Evolutionary conservation across 2,329 filamentous ascomycete genomes (phyloP), one percentile per base, ranked within the genome.

Genomic region (Botrytis medusae): DNA sequence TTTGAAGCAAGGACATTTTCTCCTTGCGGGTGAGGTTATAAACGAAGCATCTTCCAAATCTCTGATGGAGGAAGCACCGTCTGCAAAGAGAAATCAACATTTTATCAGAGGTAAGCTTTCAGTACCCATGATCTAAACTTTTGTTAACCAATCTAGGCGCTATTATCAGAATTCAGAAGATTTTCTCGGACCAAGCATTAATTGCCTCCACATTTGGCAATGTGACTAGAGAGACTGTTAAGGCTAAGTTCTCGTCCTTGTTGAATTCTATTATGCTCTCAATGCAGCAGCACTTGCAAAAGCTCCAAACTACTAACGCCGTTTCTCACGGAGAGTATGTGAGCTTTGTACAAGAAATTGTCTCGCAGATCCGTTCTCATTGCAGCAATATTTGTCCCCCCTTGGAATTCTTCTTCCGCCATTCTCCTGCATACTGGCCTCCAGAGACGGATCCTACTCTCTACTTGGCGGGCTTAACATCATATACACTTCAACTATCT

Each of bases 391-490:
- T 81, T 29, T 74, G 74, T 59, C 74, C 73, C n/a, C 62, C 78
- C 18, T 73, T 75, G 32, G 75, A 77, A 40, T 81, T 79, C 72
- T 81, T 80, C 68, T 69, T 78, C 22, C 72, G 74, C 20, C 65
- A 74, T 10, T 81, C 79, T 1, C 32, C 54, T 20, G 63, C 76
- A 46, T 81, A 80, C 57, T 80, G 79, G 79, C 78, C 79, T 14
- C 73, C 76, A 46, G 74, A 79, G 34, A 73, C 71, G 5, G 79
- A 81, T 74, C 79, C 79, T 40, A 76, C 74, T 40, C 74, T 79
- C 25, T 79, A 77, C 57, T 75, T 74, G n/a, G 76, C 79, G 37
- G 79, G 78, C 16, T 72, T 81, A 12, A 74, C 76, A 32, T 76
- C 78, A 14, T 81, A 80, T 63, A 77, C 75, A 29, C 68, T 78